Percentiles rank a stretch among this genome's conserved stretches.
phyloP scores from a whole-genome alignment of 495 filamentous ascomycete genomes.

The Halenospora varia region DNA sequence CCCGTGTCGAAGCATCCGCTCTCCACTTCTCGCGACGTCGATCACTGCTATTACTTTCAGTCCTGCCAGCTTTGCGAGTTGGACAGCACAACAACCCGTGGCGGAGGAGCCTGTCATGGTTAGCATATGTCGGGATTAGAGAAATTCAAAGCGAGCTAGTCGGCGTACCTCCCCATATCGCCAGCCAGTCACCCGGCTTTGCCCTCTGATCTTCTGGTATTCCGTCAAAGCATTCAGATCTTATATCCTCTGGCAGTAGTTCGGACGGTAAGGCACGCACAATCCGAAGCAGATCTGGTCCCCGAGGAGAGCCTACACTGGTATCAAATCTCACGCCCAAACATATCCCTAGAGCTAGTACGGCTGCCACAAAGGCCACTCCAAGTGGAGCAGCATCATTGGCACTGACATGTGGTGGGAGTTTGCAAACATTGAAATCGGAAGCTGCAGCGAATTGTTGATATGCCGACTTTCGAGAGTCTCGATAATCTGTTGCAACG shows the following conservation, averaged over 20 bases:
- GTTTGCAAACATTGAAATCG: constrained; percentile 57
- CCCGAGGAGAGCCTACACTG: constrained; percentile 30
- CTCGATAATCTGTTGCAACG: constrained; percentile 67
- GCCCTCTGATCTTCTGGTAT: constrained; percentile 39
- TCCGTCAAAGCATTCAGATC: constrained; percentile 46
- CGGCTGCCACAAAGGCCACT: constrained; percentile 60
- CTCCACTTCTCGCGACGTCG: constrained; percentile 57
- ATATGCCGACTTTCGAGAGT: constrained; percentile 63
- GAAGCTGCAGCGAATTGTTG: constrained; percentile 64
- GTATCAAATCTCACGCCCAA: constrained; percentile 54
- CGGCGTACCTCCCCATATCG: constrained; percentile 63
- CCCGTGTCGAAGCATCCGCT: constrained; percentile 44
- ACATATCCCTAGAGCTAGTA: constrained; percentile 55
- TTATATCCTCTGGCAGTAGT: constrained; percentile 47
- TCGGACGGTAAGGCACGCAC: constrained; percentile 35
- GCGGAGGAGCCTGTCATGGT: constrained; percentile 50
- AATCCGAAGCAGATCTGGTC: constrained; percentile 49
- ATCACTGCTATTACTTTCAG: constrained; percentile 54
- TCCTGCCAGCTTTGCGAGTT: constrained; percentile 56
- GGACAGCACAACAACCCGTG: constrained; percentile 53
- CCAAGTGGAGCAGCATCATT: constrained; percentile 56
- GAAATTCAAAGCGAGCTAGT: not conserved
- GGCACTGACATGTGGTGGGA: constrained; percentile 42
- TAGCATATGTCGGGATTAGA: not conserved
- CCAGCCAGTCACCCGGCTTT: constrained; percentile 57